Conservation (phyloP, 2,329 filamentous ascomycete species). For the Ceratocystiopsis brevicomis region DNA sequence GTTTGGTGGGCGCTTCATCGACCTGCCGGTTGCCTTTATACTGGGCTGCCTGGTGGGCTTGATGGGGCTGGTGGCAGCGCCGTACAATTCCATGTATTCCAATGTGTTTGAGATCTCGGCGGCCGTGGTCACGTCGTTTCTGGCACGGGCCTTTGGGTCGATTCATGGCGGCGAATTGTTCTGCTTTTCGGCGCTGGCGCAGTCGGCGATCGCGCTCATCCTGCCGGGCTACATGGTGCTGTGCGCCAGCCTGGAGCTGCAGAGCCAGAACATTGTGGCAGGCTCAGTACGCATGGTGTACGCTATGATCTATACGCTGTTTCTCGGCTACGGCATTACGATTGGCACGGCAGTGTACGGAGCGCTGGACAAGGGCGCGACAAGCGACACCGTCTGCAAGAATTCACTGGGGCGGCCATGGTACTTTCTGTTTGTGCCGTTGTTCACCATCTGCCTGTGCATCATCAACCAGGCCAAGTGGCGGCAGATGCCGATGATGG, state of each 20-base stretch:
- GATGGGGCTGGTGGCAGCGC: constrained; percentile 56
- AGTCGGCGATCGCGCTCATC: constrained; percentile 59
- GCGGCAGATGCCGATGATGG: constrained; percentile 60
- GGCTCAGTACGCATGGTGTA: constrained; percentile 59
- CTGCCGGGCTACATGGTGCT: constrained; percentile 52
- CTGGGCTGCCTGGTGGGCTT: constrained; percentile 57
- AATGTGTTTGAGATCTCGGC: constrained; percentile 30
- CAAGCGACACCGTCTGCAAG: constrained; percentile 18
- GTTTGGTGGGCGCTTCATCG: constrained; percentile 57
- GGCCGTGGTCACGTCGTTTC: constrained; percentile 44
- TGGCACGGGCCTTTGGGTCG: constrained; percentile 50
- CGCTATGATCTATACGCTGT: constrained; percentile 53
- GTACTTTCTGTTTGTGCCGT: constrained; percentile 39
- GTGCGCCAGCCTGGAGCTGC: constrained; percentile 40
- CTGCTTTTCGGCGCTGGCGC: constrained; percentile 53
- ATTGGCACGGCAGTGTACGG: constrained; percentile 47
- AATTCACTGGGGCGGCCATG: constrained; percentile 28
- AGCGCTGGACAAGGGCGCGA: constrained; percentile 35
- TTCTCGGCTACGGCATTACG: constrained; percentile 55
- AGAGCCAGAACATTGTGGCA: constrained; percentile 49
- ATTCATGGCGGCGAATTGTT: constrained; percentile 39
- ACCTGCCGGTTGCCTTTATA: constrained; percentile 58
- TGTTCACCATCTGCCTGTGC: constrained; percentile 46
- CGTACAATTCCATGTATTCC: constrained; percentile 44
- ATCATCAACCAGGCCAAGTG: constrained; percentile 55